Conservation (phyloP, 2,329 filamentous ascomycete species). For the Penicillium sp. region DNA sequence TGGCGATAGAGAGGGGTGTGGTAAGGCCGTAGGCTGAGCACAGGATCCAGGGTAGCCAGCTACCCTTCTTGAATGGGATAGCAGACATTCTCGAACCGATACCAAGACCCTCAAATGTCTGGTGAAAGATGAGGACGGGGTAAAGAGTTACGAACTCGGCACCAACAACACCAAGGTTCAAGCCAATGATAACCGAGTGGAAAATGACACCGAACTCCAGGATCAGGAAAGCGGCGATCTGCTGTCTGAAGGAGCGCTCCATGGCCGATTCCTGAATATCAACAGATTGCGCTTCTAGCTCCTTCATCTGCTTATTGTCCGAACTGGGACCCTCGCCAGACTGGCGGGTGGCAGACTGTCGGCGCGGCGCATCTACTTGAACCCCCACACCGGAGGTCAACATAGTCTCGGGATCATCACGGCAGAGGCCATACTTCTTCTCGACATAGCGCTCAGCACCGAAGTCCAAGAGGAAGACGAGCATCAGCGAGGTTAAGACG, state of each 20-base stretch:
- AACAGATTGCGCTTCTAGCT: constrained; percentile 15
- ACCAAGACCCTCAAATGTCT: constrained; percentile 63
- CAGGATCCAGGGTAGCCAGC: constrained; percentile 52
- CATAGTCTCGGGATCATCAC: constrained; percentile 23
- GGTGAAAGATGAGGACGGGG: constrained; percentile 63
- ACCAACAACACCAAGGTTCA: constrained; percentile 61
- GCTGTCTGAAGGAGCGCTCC: constrained; percentile 36
- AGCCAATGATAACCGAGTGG: constrained; percentile 63
- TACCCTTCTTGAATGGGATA: constrained; percentile 51
- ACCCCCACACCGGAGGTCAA: constrained; percentile 12
- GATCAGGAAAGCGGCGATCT: constrained; percentile 44
- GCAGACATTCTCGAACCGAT: constrained; percentile 61
- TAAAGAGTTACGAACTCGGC: constrained; percentile 59
- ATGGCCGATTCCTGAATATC: constrained; percentile 6
- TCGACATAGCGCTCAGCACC: constrained; percentile 26
- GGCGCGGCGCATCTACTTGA: neutral
- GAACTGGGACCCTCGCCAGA: neutral
- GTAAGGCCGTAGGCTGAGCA: constrained; percentile 53
- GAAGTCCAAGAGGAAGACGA: constrained; percentile 45
- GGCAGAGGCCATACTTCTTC: constrained; percentile 23
- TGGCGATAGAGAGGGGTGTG: constrained; percentile 52
- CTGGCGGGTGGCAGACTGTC: neutral
- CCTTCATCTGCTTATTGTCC: constrained; percentile 14
- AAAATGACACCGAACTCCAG: constrained; percentile 64
- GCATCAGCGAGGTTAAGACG: constrained; percentile 48